Evolutionary conservation across 1,284 basidiomycete genomes (phyloP), one percentile per base, ranked within the genome.

Genomic region (Papiliotrema flavescens): DNA sequence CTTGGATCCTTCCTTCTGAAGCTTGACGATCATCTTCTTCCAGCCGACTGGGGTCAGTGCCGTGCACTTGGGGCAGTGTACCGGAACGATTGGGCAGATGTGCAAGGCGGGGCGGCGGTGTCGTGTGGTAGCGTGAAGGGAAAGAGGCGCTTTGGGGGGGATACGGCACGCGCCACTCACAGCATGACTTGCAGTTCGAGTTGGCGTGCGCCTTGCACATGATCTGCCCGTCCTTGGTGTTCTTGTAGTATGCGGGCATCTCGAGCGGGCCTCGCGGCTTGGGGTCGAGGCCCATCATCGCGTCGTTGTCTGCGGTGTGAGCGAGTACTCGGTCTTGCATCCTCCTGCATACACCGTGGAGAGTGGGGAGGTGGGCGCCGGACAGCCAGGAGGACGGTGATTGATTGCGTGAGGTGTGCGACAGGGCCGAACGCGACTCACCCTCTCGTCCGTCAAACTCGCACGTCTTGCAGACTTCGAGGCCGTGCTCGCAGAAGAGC

Each of bases 401-500:
- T n/a, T n/a, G n/a, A n/a, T n/a, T n/a, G n/a, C n/a, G n/a, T n/a
- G n/a, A n/a, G n/a, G n/a, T n/a, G n/a, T n/a, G n/a, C n/a, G n/a
- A n/a, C n/a, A n/a, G n/a, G n/a, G n/a, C n/a, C n/a, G n/a, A n/a
- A n/a, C n/a, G n/a, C n/a, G n/a, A n/a, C 70, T 56, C 41, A 70
- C 71, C 71, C 58, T 75, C 72, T 49, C 73, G 64, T 48, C 61
- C 68, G 56, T 74, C 73, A 61, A 73, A 71, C 48, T 67, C 68
- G 59, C 73, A 74, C 19, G 56, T 52, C 57, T 71, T 65, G 61
- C 74, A 76, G 44, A 77, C 70, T 64, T 78, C 76, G 48, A 75
- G 70, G 36, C 67, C 70, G 57, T 78, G 76, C 57, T 76, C 71
- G 62, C 76, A 78, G 67, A 78, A 77, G 60, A 76, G 65, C 34